Evolutionary conservation across 169 alveolate species (phyloP).

Genomic region (Plasmodium berghei): DNA sequence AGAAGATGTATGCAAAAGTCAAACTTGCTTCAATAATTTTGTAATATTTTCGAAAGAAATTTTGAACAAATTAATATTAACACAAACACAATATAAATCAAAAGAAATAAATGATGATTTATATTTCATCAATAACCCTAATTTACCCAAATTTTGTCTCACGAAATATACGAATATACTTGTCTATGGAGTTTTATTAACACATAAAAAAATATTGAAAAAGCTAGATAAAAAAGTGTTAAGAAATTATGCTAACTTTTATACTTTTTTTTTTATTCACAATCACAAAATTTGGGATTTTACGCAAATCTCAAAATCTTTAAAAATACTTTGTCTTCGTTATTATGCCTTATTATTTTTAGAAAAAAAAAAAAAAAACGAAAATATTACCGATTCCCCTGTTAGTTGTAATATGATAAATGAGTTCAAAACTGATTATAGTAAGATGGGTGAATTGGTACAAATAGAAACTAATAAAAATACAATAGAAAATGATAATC

Average conservation of each 20-base stretch:
- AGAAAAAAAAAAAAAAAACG: slow-evolving; percentile 5
- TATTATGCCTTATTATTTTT: slow-evolving; percentile 54
- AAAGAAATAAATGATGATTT: slow-evolving; percentile 2
- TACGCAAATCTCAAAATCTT: slow-evolving; percentile 33
- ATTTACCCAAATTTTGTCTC: neutral
- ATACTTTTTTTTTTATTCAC: slow-evolving; percentile 37
- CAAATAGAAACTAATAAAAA: neutral
- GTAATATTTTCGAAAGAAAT: slow-evolving; percentile 56
- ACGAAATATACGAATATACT: slow-evolving; percentile 19
- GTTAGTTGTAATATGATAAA: neutral
- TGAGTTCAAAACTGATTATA: neutral
- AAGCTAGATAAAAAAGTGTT: slow-evolving; percentile 38
- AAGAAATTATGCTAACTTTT: slow-evolving; percentile 34
- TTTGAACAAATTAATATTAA: slow-evolving; percentile 36
- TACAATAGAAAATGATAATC: no score
- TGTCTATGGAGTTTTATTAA: slow-evolving; percentile 50
- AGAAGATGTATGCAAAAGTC: slow-evolving; percentile 23
- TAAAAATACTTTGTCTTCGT: slow-evolving; percentile 52
- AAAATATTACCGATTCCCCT: neutral
- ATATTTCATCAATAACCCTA: slow-evolving; percentile 4
- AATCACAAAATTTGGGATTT: slow-evolving; percentile 35
- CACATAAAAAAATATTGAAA: slow-evolving; percentile 55
- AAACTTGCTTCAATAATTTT: slow-evolving; percentile 24
- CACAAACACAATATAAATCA: neutral
- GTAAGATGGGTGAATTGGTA: neutral